Evolutionary conservation across 2,329 filamentous ascomycete genomes (phyloP).

Genomic region (Diaporthe eres): DNA sequence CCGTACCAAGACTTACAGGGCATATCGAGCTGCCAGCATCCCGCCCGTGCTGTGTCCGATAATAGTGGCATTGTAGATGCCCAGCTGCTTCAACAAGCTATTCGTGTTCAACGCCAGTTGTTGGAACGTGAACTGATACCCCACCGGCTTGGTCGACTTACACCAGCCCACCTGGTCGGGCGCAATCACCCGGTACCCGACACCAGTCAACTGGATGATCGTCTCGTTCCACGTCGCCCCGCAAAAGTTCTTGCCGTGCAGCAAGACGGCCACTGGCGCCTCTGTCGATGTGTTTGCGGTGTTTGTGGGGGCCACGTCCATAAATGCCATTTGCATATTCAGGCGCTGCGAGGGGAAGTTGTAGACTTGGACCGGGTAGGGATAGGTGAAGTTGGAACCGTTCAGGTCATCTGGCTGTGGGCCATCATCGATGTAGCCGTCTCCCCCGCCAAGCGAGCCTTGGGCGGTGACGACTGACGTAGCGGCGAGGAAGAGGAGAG

Average conservation of each 20-base stretch:
- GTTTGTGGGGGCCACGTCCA: slow-evolving; percentile 61
- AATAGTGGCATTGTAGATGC: slow-evolving; percentile 59
- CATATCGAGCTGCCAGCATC: slow-evolving; percentile 67
- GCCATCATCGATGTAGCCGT: slow-evolving; percentile 50
- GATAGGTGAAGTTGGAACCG: slow-evolving; percentile 67
- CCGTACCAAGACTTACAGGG: slow-evolving; percentile 48
- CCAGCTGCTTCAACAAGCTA: slow-evolving; percentile 60
- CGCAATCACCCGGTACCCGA: slow-evolving; percentile 66
- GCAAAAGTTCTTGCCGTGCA: slow-evolving; percentile 72
- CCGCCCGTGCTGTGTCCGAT: slow-evolving; percentile 70
- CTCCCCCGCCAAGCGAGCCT: slow-evolving; percentile 31
- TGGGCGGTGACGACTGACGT: slow-evolving; percentile 6
- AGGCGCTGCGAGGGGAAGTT: slow-evolving; percentile 62
- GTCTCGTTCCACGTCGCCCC: slow-evolving; percentile 66
- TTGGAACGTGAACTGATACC: slow-evolving; percentile 67
- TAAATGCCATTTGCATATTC: slow-evolving; percentile 68
- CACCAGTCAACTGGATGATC: slow-evolving; percentile 55
- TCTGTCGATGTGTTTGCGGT: slow-evolving; percentile 45
- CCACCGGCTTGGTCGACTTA: slow-evolving; percentile 66
- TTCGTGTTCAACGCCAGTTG: slow-evolving; percentile 67
- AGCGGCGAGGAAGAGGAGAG: slow-evolving; percentile 14
- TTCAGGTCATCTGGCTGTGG: slow-evolving; percentile 59
- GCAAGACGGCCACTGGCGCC: slow-evolving; percentile 58
- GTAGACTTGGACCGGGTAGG: slow-evolving; percentile 64
- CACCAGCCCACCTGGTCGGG: slow-evolving; percentile 71